Percentiles rank a stretch among this genome's conserved stretches.
These are phyloP conservation scores for Tricholoma terreum DNA, from an alignment of 768 basidiomycete genomes.

Conservation along the genomic window DNA sequence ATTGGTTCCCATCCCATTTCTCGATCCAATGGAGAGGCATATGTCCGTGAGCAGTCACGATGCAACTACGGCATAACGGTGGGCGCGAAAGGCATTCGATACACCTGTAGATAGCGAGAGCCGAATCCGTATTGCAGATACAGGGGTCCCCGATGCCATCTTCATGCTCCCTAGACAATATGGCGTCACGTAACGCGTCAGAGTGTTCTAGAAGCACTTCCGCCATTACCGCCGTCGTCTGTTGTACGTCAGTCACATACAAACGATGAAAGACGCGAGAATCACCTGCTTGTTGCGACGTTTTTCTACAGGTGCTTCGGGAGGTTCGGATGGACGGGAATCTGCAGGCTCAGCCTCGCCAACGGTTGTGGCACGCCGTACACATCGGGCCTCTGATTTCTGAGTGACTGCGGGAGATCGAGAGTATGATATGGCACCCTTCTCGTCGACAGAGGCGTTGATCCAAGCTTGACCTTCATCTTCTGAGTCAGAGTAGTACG, in stretches of 20 bases:
- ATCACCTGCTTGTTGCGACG: neutral
- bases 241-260: neutral
- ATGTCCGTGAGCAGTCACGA: neutral
- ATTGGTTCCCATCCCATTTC: neutral
- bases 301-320: neutral
- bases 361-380: neutral
- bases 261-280: neutral
- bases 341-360: neutral
- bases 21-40: neutral
- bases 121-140: neutral
- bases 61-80: neutral
- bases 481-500: neutral
- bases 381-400: neutral
- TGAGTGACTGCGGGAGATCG: neutral
- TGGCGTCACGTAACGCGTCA: neutral
- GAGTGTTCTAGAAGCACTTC: neutral
- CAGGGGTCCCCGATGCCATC: neutral
- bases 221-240: neutral
- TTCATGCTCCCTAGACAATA: neutral
- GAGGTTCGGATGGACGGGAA: neutral
- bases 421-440: neutral
- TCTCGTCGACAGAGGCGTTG: neutral
- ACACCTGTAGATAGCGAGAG: neutral
- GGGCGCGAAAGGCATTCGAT: neutral
- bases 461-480: neutral